These are phyloP conservation scores for Aspergillus mulundensis DNA, from an alignment of 495 filamentous ascomycete species.

Conservation along the genomic window DNA sequence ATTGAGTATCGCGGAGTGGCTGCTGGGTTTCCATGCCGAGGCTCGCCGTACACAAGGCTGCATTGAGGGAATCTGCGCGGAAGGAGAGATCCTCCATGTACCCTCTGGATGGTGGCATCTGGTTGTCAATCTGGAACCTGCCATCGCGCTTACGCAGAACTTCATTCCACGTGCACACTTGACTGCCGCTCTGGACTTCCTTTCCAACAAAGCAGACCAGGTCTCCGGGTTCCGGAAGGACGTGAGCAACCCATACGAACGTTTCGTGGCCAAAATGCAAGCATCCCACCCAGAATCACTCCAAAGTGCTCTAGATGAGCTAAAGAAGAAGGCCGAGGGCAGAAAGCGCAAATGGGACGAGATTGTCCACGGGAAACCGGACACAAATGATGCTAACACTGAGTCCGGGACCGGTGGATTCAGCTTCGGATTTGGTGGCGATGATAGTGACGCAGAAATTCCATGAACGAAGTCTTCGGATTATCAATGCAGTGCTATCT, in stretches of 20 bases:
- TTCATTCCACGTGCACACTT: constrained; percentile 83
- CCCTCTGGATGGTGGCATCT: constrained; percentile 96
- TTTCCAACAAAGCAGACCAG: constrained; percentile 76
- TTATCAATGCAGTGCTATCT: constrained; percentile 1
- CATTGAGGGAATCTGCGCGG: constrained; percentile 78
- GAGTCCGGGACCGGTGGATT: constrained; percentile 56
- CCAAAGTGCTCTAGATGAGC: constrained; percentile 55
- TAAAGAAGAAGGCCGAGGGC: constrained; percentile 56
- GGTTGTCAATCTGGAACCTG: constrained; percentile 79
- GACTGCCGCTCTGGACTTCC: constrained; percentile 69
- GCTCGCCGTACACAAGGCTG: constrained; percentile 76
- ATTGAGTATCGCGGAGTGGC: constrained; percentile 93
- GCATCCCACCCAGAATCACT: constrained; percentile 62
- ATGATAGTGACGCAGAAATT: constrained; percentile 55
- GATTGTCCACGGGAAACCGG: constrained; percentile 50
- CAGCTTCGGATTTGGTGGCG: constrained; percentile 77
- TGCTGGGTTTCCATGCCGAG: constrained; percentile 85
- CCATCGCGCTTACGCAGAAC: constrained; percentile 92
- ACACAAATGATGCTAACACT: constrained; percentile 37
- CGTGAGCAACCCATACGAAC: constrained; percentile 66
- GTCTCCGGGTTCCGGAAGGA: constrained; percentile 80
- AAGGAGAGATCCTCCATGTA: constrained; percentile 90
- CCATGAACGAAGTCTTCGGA: constrained; percentile 27
- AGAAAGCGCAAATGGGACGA: constrained; percentile 88
- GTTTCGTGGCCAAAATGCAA: constrained; percentile 69